Percentiles rank a stretch among this genome's conserved stretches.
Conservation (phyloP, 148 eudicot species). For the Vaccinium corymbosum region DNA sequence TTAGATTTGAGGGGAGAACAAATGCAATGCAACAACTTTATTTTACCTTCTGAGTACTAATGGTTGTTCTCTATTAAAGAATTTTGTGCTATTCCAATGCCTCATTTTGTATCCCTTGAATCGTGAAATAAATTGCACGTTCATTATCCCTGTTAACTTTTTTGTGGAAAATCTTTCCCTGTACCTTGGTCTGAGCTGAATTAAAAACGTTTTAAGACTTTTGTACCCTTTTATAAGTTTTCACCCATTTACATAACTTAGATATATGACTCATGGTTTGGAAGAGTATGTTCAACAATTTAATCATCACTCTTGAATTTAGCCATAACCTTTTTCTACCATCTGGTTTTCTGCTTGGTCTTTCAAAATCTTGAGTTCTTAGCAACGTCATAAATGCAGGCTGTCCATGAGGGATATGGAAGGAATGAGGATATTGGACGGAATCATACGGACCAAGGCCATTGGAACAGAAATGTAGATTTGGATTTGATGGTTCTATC, state of each 20-base stretch:
- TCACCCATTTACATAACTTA: background rate
- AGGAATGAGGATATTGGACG: conserved; percentile 24
- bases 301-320: background rate
- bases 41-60: background rate
- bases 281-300: background rate
- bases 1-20: background rate
- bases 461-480: conserved; percentile 31
- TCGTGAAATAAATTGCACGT: background rate
- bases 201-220: background rate
- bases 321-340: background rate
- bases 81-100: background rate
- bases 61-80: background rate
- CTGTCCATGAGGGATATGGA: conserved; percentile 31
- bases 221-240: background rate
- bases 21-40: background rate
- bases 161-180: background rate
- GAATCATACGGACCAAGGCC: conserved; percentile 25
- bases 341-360: background rate
- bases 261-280: background rate
- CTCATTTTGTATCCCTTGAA: background rate
- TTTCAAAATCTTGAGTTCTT: background rate
- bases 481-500: background rate
- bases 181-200: background rate
- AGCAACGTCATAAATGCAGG: conserved; percentile 26
- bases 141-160: background rate